phyloP scores from a whole-genome alignment of 768 basidiomycete genomes.

The Agaricus sinodeliciosus region DNA sequence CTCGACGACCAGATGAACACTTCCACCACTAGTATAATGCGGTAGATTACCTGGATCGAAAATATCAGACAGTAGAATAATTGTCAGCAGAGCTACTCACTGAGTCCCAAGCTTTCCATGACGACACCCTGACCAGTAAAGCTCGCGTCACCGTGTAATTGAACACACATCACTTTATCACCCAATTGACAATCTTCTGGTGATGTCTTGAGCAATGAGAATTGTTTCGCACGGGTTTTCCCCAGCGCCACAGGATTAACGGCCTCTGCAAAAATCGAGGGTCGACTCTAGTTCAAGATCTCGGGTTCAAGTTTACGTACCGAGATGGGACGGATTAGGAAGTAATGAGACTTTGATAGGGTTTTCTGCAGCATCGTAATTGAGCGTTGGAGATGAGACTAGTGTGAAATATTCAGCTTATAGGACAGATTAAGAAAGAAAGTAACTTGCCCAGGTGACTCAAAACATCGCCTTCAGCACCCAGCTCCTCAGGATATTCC shows the following conservation, averaged over 20 bases:
- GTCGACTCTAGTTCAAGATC: no score
- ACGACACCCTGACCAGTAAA: slow-evolving; percentile 89
- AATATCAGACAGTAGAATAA: neutral
- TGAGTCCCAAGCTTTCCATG: slow-evolving; percentile 83
- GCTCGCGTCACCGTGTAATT: slow-evolving; percentile 88
- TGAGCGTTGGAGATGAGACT: slow-evolving; percentile 62
- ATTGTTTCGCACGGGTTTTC: slow-evolving; percentile 89
- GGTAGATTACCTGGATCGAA: slow-evolving; percentile 64
- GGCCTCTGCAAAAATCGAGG: slow-evolving; percentile 49
- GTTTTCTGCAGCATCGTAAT: slow-evolving; percentile 43
- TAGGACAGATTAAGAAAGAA: neutral
- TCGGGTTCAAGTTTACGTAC: slow-evolving; percentile 22
- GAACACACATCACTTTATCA: slow-evolving; percentile 79
- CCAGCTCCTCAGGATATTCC: slow-evolving; percentile 61
- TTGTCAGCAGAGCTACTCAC: slow-evolving; percentile 30
- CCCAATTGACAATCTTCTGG: slow-evolving; percentile 49
- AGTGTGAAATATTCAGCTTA: neutral
- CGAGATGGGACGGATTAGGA: slow-evolving; percentile 76
- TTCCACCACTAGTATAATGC: slow-evolving; percentile 88
- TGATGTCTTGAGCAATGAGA: slow-evolving; percentile 64
- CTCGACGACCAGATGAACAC: slow-evolving; percentile 89
- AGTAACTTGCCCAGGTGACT: slow-evolving; percentile 63
- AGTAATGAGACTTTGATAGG: slow-evolving; percentile 69
- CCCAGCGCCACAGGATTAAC: slow-evolving; percentile 85
- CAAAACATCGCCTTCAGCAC: slow-evolving; percentile 77